Conservation (phyloP, 2,329 filamentous ascomycete species). For the Ceratocystiopsis brevicomis region DNA sequence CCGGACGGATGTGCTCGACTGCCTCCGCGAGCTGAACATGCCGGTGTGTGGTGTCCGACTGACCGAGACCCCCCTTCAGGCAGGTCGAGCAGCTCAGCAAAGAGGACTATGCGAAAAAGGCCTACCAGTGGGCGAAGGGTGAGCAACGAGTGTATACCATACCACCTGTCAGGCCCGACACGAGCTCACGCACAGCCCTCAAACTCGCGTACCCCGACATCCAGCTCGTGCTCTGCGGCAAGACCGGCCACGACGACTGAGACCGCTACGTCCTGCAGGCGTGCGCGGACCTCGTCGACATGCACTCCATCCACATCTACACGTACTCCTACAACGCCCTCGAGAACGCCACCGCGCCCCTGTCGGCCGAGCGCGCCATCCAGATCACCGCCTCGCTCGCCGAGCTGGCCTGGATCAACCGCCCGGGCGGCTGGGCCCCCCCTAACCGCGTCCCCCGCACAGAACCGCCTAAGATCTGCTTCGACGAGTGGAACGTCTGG, state of each 20-base stretch:
- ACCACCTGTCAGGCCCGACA: not conserved
- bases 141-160: not conserved
- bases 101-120: slow-evolving; percentile 49
- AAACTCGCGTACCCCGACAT: slow-evolving; percentile 53
- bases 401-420: slow-evolving; percentile 45
- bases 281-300: slow-evolving; percentile 46
- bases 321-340: slow-evolving; percentile 31
- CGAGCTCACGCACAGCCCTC: slow-evolving; percentile 22
- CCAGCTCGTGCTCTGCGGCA: slow-evolving; percentile 53
- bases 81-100: slow-evolving; percentile 51
- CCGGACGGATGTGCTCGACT: slow-evolving; percentile 58
- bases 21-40: slow-evolving; percentile 53
- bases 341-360: slow-evolving; percentile 39
- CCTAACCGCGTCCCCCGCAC: not conserved
- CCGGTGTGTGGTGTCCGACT: slow-evolving; percentile 69
- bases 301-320: slow-evolving; percentile 70
- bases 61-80: no score
- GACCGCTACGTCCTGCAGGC: slow-evolving; percentile 55
- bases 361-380: slow-evolving; percentile 55
- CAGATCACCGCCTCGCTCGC: slow-evolving; percentile 50
- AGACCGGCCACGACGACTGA: slow-evolving; percentile 51
- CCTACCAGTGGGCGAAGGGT: slow-evolving; percentile 49
- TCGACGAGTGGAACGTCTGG: slow-evolving; percentile 79
- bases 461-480: slow-evolving; percentile 45
- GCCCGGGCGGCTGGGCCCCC: not conserved